These are phyloP conservation scores for Tetrapisispora phaffii DNA, from an alignment of 805 yeast genomes.

Conservation along the genomic window DNA sequence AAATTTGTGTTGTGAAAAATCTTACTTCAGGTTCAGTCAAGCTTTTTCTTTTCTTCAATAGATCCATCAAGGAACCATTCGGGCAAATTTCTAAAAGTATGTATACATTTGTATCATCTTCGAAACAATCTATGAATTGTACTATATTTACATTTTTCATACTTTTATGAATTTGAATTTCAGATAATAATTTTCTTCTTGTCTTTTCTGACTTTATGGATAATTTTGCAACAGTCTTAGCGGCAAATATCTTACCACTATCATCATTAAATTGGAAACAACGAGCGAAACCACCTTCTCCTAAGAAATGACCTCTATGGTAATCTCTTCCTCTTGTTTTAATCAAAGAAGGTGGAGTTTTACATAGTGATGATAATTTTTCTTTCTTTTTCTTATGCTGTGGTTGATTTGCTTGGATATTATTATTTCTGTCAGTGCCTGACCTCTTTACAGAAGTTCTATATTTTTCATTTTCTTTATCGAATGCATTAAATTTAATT, in stretches of 20 bases:
- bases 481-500: constrained; percentile 11
- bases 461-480: constrained; percentile 8
- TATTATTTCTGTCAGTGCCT: constrained; percentile 9
- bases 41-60: constrained; percentile 68
- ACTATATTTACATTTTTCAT: constrained; percentile 84
- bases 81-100: constrained; percentile 89
- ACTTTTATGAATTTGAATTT: constrained; percentile 85
- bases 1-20: constrained; percentile 76
- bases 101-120: constrained; percentile 88
- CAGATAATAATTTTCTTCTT: constrained; percentile 68
- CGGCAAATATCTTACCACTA: constrained; percentile 78
- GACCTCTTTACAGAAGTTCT: constrained; percentile 7
- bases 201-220: constrained; percentile 86
- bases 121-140: constrained; percentile 89
- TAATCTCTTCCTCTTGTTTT: constrained; percentile 84
- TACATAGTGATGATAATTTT: constrained; percentile 78
- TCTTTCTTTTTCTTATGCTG: constrained; percentile 63
- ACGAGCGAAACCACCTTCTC: constrained; percentile 98
- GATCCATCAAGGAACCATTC: constrained; percentile 85
- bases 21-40: constrained; percentile 86
- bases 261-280: constrained; percentile 94
- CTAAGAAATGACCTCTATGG: constrained; percentile 78
- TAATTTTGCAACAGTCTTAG: constrained; percentile 93
- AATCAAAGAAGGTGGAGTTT: constrained; percentile 90
- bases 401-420: constrained; percentile 12